phyloP scores from a whole-genome alignment of 2,329 filamentous ascomycete species.

The Elsinoe ampelina region DNA sequence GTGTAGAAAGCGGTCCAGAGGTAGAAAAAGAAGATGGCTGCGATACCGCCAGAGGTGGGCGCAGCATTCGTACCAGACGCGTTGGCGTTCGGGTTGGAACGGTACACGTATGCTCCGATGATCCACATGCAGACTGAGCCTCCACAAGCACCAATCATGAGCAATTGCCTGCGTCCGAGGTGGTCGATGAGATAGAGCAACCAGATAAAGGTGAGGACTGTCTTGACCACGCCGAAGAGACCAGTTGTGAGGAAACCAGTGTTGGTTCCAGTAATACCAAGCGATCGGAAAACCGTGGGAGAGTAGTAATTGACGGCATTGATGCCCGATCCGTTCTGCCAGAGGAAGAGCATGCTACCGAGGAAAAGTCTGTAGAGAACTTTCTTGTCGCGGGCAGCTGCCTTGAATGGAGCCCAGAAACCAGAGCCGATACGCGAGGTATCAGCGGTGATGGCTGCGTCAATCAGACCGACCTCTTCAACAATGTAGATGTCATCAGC shows the following conservation, averaged over 20 bases:
- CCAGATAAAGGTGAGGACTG: conserved; percentile 58
- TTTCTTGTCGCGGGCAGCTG: conserved; percentile 27
- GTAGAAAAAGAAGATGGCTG: conserved; percentile 63
- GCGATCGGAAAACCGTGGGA: conserved; percentile 58
- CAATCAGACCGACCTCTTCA: conserved; percentile 63
- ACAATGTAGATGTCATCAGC: conserved; percentile 56
- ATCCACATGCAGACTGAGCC: conserved; percentile 59
- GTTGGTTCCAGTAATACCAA: conserved; percentile 53
- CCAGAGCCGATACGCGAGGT: conserved; percentile 54
- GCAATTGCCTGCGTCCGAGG: conserved; percentile 51
- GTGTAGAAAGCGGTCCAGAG: conserved; percentile 66
- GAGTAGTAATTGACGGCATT: conserved; percentile 72
- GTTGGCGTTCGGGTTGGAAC: conserved; percentile 37
- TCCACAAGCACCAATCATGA: conserved; percentile 55
- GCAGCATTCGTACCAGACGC: conserved; percentile 19
- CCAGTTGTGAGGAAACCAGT: conserved; percentile 59
- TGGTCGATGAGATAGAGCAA: conserved; percentile 59
- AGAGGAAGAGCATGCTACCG: conserved; percentile 37
- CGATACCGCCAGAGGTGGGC: conserved; percentile 44
- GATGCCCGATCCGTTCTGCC: conserved; percentile 69
- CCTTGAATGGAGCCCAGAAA: conserved; percentile 64
- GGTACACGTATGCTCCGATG: conserved; percentile 49
- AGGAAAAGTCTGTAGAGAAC: conserved; percentile 18
- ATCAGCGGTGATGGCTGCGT: conserved; percentile 59
- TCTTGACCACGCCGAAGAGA: conserved; percentile 70